Evolutionary conservation across 73 alveolate species (phyloP).

Genomic region (Effrenium voratum): DNA sequence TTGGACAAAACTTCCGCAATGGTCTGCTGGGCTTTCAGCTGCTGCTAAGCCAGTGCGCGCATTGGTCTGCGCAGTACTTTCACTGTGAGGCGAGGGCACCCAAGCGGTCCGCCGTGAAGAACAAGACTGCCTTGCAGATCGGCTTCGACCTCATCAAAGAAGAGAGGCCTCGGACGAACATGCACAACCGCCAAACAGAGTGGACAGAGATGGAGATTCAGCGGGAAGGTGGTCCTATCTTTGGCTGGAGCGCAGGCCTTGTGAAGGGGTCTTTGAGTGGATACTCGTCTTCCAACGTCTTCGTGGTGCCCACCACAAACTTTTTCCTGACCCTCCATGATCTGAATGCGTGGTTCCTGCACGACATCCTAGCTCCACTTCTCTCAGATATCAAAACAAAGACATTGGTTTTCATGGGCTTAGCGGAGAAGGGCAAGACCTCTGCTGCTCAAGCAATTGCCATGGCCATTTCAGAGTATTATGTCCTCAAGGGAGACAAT

Average conservation of each 20-base stretch:
- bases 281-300: background rate
- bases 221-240: background rate
- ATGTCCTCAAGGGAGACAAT: background rate
- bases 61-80: background rate
- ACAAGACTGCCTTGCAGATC: background rate
- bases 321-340: constrained; percentile 1
- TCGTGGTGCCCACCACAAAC: background rate
- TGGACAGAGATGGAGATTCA: constrained; percentile 3
- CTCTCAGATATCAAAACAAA: background rate
- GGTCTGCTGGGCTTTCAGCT: background rate
- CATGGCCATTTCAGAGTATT: constrained; percentile 47
- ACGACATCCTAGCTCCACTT: background rate
- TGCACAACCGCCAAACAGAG: background rate
- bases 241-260: constrained; percentile 22
- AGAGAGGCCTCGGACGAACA: constrained; percentile 1
- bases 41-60: background rate
- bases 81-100: background rate
- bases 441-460: constrained; percentile 26
- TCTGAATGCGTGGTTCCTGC: background rate
- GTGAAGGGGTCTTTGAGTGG: constrained; percentile 13
- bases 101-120: background rate
- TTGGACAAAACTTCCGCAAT: constrained; percentile 19
- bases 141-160: background rate
- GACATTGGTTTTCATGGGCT: background rate
- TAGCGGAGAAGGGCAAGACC: background rate